Conservation (phyloP, 352 stramenopile species). For the Ochromonadaceae sp. region DNA sequence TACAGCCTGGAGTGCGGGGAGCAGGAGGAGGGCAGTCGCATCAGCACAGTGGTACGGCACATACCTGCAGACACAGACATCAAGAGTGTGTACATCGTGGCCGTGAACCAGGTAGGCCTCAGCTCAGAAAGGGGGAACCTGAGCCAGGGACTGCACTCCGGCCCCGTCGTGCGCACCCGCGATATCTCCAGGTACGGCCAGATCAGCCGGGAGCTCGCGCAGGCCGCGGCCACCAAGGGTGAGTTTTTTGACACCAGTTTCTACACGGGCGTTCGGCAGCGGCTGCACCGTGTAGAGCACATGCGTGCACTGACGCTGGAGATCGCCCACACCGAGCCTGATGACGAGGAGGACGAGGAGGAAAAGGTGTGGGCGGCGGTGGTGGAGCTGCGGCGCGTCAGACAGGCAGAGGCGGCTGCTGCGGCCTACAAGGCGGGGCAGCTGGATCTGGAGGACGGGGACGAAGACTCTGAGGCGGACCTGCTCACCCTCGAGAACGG, state of each 20-base stretch:
- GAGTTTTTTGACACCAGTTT: slow-evolving; percentile 5
- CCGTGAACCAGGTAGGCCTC: too few relatives aligned
- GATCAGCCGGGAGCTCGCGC: not conserved
- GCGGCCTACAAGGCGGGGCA: not conserved
- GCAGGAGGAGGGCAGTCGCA: too few relatives aligned
- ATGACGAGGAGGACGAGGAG: not conserved
- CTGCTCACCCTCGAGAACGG: slow-evolving; percentile 1
- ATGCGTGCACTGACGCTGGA: not conserved
- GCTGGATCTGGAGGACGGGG: not conserved
- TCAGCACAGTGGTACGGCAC: too few relatives aligned
- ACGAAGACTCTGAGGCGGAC: not conserved
- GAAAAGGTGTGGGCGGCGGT: not conserved
- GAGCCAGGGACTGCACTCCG: too few relatives aligned
- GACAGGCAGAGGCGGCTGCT: not conserved
- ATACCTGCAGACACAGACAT: too few relatives aligned
- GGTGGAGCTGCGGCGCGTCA: not conserved
- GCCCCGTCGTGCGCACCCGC: too few relatives aligned
- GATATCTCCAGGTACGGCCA: too few relatives aligned
- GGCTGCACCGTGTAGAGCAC: not conserved
- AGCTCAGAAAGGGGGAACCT: too few relatives aligned
- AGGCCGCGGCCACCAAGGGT: not conserved
- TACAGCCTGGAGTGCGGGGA: too few relatives aligned
- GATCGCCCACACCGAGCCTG: not conserved
- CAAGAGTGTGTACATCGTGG: too few relatives aligned
- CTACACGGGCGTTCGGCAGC: slow-evolving; percentile 9